phyloP scores from a whole-genome alignment of 225 moss, liverwort and hornwort species.

The Physcomitrium patens region DNA sequence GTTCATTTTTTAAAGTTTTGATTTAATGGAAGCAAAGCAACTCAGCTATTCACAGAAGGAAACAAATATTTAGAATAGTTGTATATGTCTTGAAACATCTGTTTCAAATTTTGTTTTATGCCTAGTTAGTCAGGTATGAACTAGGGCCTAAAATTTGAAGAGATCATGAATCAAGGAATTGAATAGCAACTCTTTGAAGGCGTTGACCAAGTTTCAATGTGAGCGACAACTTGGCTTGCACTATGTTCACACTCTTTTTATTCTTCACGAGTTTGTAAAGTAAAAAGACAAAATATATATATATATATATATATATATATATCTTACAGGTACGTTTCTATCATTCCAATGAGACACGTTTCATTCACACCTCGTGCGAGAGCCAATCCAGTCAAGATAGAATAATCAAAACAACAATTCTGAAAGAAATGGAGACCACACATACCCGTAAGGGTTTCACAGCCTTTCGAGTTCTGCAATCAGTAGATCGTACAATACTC shows the following conservation, averaged over 20 bases:
- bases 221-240: slow-evolving; percentile 7
- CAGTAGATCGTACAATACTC: slow-evolving; percentile 91
- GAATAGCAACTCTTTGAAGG: slow-evolving; percentile 81
- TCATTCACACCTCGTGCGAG: slow-evolving; percentile 12
- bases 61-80: slow-evolving; percentile 28
- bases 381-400: background rate
- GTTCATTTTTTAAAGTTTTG: background rate
- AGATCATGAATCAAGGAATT: slow-evolving; percentile 25
- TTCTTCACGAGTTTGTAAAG: slow-evolving; percentile 2
- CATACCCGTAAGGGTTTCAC: slow-evolving; percentile 87
- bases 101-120: background rate
- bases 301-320: no score
- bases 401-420: background rate
- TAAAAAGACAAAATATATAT: no score
- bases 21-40: slow-evolving; percentile 14
- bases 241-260: slow-evolving; percentile 5
- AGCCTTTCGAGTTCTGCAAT: slow-evolving; percentile 94
- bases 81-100: background rate
- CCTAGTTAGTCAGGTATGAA: slow-evolving; percentile 9
- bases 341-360: background rate
- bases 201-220: slow-evolving; percentile 82
- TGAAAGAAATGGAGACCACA: slow-evolving; percentile 10
- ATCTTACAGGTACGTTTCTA: background rate
- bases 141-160: slow-evolving; percentile 20
- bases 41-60: slow-evolving; percentile 1